Percentiles rank a stretch among this genome's conserved stretches.
Conservation (phyloP, 805 yeast genomes). For the Kuraishia hungarica region DNA sequence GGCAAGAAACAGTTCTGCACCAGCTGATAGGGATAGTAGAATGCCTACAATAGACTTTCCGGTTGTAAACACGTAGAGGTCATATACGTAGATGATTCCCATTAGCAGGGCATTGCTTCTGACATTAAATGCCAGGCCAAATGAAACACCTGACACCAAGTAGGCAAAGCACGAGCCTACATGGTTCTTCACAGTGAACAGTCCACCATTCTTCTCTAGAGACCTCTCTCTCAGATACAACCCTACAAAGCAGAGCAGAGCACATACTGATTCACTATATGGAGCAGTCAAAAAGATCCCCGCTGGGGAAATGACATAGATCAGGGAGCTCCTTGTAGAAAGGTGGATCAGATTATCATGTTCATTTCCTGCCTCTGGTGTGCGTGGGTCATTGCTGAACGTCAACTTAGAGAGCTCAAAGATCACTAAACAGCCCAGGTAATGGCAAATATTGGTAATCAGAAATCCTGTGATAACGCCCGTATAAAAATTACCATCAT, state of each 20-base stretch:
- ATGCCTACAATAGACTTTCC: slow-evolving; percentile 3
- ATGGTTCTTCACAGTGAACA: not conserved
- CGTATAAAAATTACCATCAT: slow-evolving; percentile 27
- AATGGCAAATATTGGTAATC: slow-evolving; percentile 46
- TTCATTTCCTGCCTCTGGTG: not conserved
- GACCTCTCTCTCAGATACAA: slow-evolving; percentile 38
- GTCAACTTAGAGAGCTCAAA: slow-evolving; percentile 33
- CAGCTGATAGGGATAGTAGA: slow-evolving; percentile 38
- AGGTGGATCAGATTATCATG: slow-evolving; percentile 8
- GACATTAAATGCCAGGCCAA: slow-evolving; percentile 51
- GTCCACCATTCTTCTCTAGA: slow-evolving; percentile 1
- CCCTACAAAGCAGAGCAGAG: slow-evolving; percentile 50
- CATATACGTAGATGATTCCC: slow-evolving; percentile 60
- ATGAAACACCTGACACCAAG: slow-evolving; percentile 41
- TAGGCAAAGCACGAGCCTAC: slow-evolving; percentile 12
- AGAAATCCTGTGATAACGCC: slow-evolving; percentile 38
- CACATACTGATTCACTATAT: slow-evolving; percentile 71
- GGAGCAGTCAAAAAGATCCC: slow-evolving; percentile 70
- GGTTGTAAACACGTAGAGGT: slow-evolving; percentile 24
- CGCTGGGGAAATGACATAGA: slow-evolving; percentile 63
- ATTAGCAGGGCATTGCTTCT: slow-evolving; percentile 72
- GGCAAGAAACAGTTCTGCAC: slow-evolving; percentile 39
- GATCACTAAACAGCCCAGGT: slow-evolving; percentile 36
- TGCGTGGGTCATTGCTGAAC: slow-evolving; percentile 6
- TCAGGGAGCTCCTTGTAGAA: slow-evolving; percentile 23